phyloP scores from a whole-genome alignment of 805 yeast species.

The Candida sakaeoensis region DNA sequence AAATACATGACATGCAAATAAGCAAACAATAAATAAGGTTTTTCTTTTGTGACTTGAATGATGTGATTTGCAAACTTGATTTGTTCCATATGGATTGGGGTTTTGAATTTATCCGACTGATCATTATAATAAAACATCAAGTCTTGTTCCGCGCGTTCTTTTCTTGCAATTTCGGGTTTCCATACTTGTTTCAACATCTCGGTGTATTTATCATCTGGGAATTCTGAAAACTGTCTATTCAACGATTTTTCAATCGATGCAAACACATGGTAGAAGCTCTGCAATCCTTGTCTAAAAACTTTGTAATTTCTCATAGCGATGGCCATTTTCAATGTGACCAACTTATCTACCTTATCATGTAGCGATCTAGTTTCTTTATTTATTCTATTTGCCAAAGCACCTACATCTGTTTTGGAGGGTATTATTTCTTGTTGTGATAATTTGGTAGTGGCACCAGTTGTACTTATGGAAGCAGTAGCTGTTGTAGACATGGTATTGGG shows the following conservation, averaged over 20 bases:
- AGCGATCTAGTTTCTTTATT: slow-evolving; percentile 60
- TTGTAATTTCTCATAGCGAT: slow-evolving; percentile 71
- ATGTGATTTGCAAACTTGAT: slow-evolving; percentile 63
- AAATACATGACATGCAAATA: slow-evolving; percentile 83
- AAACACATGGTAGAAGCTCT: slow-evolving; percentile 67
- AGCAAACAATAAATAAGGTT: slow-evolving; percentile 71
- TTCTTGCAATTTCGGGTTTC: slow-evolving; percentile 68
- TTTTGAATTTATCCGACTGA: slow-evolving; percentile 49
- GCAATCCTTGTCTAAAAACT: slow-evolving; percentile 78
- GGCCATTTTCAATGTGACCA: slow-evolving; percentile 67
- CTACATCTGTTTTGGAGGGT: slow-evolving; percentile 76
- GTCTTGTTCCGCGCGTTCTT: slow-evolving; percentile 54
- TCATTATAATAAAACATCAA: slow-evolving; percentile 63
- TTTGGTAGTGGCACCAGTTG: slow-evolving; percentile 25
- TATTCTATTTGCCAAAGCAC: slow-evolving; percentile 81
- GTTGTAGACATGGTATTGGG: slow-evolving; percentile 1
- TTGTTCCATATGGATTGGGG: slow-evolving; percentile 59
- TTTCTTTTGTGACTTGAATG: slow-evolving; percentile 45
- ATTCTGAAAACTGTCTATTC: slow-evolving; percentile 36
- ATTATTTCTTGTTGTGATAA: slow-evolving; percentile 49
- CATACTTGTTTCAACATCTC: slow-evolving; percentile 56
- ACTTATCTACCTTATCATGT: slow-evolving; percentile 67
- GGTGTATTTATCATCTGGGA: slow-evolving; percentile 33
- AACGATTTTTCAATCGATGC: slow-evolving; percentile 56
- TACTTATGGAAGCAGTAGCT: neutral